phyloP scores from a whole-genome alignment of 257 asterid species.

The Craterostigma plantagineum region DNA sequence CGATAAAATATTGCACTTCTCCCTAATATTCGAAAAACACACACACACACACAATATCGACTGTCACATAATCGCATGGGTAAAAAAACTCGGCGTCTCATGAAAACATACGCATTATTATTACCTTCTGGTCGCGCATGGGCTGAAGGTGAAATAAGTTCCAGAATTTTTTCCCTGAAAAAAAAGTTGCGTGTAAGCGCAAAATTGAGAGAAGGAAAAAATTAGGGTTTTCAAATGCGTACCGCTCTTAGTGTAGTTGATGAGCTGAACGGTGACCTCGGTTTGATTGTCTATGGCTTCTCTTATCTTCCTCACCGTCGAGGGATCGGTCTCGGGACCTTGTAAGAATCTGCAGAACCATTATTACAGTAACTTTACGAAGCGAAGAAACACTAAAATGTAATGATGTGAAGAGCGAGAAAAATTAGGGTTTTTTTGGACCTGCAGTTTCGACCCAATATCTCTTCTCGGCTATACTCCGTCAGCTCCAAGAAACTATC shows the following conservation, averaged over 20 bases:
- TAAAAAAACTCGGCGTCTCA: not conserved
- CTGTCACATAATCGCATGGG: too few species aligned
- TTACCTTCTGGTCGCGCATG: conserved; percentile 99
- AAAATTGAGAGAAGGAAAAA: not conserved
- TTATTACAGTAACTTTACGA: not conserved
- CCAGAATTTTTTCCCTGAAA: conserved; percentile 91
- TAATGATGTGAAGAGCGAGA: not conserved
- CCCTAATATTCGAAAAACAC: conserved; percentile 42
- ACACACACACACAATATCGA: too few species aligned
- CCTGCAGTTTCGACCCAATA: conserved; percentile 98
- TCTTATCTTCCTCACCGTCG: conserved; percentile 78
- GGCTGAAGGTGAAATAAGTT: conserved; percentile 97
- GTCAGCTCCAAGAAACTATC: conserved; percentile 99
- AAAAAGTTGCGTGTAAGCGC: conserved; percentile 1
- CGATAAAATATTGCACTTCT: conserved; percentile 93
- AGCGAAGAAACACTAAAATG: not conserved
- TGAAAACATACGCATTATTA: not conserved
- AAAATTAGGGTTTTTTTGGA: conserved; percentile 11
- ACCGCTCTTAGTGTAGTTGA: conserved; percentile 96
- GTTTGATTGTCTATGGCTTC: conserved; percentile 80
- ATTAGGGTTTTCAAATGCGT: conserved; percentile 4
- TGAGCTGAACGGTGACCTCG: conserved; percentile 95
- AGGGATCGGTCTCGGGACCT: conserved; percentile 96
- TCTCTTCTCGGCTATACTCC: conserved; percentile 92
- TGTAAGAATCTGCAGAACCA: conserved; percentile 64